These are phyloP conservation scores for Pseudocercospora fuligena DNA, from an alignment of 2,329 filamentous ascomycete genomes.

Conservation along the genomic window DNA sequence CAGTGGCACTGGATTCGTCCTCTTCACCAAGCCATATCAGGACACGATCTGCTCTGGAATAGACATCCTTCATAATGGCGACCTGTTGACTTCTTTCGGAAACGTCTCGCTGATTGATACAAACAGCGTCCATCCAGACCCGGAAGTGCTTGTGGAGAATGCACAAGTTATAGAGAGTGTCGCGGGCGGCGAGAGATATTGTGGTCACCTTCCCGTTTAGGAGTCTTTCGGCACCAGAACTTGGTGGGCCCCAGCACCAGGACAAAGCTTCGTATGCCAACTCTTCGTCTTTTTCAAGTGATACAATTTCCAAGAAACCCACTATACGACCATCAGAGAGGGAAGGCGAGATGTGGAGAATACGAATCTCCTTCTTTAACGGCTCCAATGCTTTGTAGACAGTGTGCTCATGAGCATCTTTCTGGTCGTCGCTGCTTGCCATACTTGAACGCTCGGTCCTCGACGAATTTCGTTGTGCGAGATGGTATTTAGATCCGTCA, in stretches of 20 bases:
- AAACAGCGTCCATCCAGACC: conserved; percentile 26
- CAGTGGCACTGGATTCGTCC: not conserved
- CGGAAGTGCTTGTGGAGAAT: conserved; percentile 8
- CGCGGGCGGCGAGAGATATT: conserved; percentile 5
- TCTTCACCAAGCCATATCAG: conserved; percentile 22
- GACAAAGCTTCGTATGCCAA: conserved; percentile 20
- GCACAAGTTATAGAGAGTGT: conserved; percentile 8
- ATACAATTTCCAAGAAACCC: not conserved
- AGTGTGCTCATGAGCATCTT: not conserved
- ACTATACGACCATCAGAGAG: not conserved
- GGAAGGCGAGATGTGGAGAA: not conserved
- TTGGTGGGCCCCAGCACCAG: conserved; percentile 17
- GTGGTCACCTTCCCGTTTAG: not conserved
- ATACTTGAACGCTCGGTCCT: not conserved
- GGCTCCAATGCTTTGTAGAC: conserved; percentile 3
- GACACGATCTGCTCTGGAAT: conserved; percentile 8
- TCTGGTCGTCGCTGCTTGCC: not conserved
- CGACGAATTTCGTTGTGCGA: not conserved
- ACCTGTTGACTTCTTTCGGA: conserved; percentile 21
- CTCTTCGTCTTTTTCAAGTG: not conserved
- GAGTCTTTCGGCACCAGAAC: not conserved
- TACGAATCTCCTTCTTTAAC: conserved; percentile 6
- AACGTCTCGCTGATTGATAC: conserved; percentile 23
- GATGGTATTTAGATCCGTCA: not conserved
- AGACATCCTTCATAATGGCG: conserved; percentile 22